phyloP scores from a whole-genome alignment of 2,329 filamentous ascomycete species.

The Bipolaris sorokiniana region DNA sequence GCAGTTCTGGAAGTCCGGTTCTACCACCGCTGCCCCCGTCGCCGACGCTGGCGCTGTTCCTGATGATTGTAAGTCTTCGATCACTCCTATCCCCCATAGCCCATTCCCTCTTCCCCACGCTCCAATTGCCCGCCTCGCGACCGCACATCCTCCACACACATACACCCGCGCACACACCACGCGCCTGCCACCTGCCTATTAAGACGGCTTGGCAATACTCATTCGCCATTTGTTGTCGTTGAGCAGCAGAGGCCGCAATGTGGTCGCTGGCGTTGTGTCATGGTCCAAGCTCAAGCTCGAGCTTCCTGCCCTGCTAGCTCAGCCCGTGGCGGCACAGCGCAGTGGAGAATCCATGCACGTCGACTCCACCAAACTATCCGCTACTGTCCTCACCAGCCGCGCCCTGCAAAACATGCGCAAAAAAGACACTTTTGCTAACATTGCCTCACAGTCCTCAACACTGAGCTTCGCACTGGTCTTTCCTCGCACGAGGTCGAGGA shows the following conservation, averaged over 20 bases:
- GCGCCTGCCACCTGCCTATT: not conserved
- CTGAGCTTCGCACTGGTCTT: constrained; percentile 71
- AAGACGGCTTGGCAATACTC: not conserved
- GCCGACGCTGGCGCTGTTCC: constrained; percentile 56
- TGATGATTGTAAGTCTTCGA: constrained; percentile 55
- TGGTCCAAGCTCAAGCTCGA: constrained; percentile 28
- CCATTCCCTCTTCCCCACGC: no score
- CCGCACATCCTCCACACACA: not conserved
- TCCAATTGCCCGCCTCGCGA: not conserved
- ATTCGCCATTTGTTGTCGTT: constrained; percentile 22
- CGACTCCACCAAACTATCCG: constrained; percentile 26
- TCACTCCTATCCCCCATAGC: not conserved
- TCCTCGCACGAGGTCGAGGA: constrained; percentile 64
- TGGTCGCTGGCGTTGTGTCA: constrained; percentile 17
- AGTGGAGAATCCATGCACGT: constrained; percentile 29
- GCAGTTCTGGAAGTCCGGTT: constrained; percentile 61
- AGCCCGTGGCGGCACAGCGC: constrained; percentile 19
- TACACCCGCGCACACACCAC: not conserved
- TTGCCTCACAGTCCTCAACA: constrained; percentile 57
- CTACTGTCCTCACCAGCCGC: constrained; percentile 2
- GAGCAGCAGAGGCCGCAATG: constrained; percentile 10
- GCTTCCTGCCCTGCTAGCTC: constrained; percentile 15
- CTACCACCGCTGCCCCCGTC: constrained; percentile 35
- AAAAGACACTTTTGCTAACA: constrained; percentile 8
- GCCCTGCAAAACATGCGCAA: constrained; percentile 3